Evolutionary conservation across 208 protist genomes (phyloP).

Genomic region (Leishmania braziliensis): DNA sequence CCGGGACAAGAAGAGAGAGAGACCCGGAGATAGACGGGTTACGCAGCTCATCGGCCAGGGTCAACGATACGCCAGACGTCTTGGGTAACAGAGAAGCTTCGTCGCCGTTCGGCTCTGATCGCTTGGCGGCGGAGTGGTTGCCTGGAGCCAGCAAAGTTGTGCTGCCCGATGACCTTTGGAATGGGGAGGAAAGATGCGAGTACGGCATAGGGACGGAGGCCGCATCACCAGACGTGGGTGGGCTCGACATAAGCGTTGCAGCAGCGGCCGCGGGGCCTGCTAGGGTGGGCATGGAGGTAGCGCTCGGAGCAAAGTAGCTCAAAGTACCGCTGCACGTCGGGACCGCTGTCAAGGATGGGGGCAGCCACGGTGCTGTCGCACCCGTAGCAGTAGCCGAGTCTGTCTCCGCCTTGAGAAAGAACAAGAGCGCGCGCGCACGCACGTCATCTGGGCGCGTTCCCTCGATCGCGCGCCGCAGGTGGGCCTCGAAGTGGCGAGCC

Average conservation of each 20-base stretch:
- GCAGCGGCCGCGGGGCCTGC: neutral
- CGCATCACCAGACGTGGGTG: neutral
- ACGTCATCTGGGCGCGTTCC: conserved; percentile 31
- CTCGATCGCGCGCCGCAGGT: conserved; percentile 60
- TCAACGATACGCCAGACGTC: neutral
- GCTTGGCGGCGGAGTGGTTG: neutral
- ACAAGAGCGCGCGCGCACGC: conserved; percentile 55
- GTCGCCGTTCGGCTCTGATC: neutral
- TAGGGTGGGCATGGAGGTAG: neutral
- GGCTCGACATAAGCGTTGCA: neutral
- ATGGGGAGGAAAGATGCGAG: neutral
- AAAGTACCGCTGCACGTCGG: conserved; percentile 11
- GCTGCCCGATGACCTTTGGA: neutral
- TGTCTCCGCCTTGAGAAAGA: conserved; percentile 55
- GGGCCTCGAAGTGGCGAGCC: conserved; percentile 59
- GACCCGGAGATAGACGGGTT: conserved; percentile 5
- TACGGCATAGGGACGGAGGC: neutral
- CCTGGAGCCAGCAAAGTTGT: conserved; percentile 1
- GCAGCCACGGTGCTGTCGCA: conserved; percentile 5
- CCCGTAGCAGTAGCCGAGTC: conserved; percentile 7
- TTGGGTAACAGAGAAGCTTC: conserved; percentile 1
- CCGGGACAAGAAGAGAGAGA: conserved; percentile 18
- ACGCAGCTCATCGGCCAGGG: conserved; percentile 9
- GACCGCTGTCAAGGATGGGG: conserved; percentile 14
- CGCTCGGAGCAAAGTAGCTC: neutral